phyloP scores from a whole-genome alignment of 179 eudicot species.

The Beta macrorhiza region DNA sequence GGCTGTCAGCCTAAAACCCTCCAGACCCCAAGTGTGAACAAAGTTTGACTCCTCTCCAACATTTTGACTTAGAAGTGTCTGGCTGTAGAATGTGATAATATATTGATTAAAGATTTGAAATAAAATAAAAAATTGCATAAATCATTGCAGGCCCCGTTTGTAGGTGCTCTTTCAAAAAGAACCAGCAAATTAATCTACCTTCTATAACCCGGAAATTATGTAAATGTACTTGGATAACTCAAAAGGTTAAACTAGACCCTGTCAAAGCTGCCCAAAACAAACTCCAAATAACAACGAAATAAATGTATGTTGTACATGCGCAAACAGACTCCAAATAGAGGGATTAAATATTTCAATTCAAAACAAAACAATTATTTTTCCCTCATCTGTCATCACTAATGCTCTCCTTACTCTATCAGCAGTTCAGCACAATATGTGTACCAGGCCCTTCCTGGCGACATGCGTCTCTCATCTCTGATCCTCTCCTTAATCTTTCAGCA shows the following conservation, averaged over 20 bases:
- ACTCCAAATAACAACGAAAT: neutral
- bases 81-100: neutral
- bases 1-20: no score
- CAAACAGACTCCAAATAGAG: no score
- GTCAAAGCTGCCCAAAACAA: neutral
- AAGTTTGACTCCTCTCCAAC: neutral
- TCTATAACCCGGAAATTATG: neutral
- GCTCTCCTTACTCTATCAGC: neutral
- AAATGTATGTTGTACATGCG: no score
- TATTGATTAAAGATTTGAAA: neutral
- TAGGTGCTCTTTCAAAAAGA: neutral
- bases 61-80: neutral
- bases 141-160: neutral
- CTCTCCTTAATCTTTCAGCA: neutral
- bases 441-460: neutral
- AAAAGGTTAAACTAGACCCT: neutral
- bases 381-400: neutral
- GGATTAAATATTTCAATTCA: neutral
- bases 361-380: neutral
- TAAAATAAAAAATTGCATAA: no score
- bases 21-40: neutral
- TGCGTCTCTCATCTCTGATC: no score
- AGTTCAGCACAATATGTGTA: neutral
- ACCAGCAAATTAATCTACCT: neutral
- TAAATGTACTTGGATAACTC: neutral